Evolutionary conservation across 176 grass and related monocot genomes (phyloP).

Genomic region (Ampelocalamus luodianensis): DNA sequence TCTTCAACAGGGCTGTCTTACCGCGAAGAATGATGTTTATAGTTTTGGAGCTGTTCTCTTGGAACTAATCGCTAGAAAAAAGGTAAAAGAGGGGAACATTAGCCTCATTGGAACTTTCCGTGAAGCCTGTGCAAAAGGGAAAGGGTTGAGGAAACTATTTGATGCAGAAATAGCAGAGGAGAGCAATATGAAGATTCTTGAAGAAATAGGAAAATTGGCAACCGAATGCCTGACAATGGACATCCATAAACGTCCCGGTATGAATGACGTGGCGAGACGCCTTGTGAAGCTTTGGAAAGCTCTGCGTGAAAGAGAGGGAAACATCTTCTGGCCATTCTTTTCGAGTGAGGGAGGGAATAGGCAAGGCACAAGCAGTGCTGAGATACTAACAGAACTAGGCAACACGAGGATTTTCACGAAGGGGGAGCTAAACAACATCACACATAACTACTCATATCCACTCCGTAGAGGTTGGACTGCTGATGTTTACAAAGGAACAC

Average conservation of each 20-base stretch:
- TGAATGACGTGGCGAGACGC: constrained; percentile 7
- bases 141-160: constrained; percentile 15
- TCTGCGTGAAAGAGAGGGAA: background rate
- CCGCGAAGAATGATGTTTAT: constrained; percentile 29
- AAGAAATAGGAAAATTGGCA: constrained; percentile 23
- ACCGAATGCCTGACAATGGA: constrained; percentile 1
- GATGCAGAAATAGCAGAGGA: constrained; percentile 14
- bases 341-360: background rate
- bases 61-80: constrained; percentile 39
- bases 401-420: background rate
- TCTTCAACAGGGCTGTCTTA: background rate
- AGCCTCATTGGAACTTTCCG: constrained; percentile 18
- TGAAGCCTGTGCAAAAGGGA: too few species aligned
- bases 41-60: constrained; percentile 41
- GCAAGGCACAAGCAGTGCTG: background rate
- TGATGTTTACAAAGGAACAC: constrained; percentile 26
- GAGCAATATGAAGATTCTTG: constrained; percentile 15
- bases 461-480: background rate
- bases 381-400: too few species aligned
- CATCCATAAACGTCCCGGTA: constrained; percentile 21
- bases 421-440: constrained; percentile 3
- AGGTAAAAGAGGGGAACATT: constrained; percentile 12
- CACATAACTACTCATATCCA: background rate
- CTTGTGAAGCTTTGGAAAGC: constrained; percentile 16
- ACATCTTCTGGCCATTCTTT: background rate